Conservation (phyloP, 2,329 filamentous ascomycete genomes). For the Cercospora brassicicola region DNA sequence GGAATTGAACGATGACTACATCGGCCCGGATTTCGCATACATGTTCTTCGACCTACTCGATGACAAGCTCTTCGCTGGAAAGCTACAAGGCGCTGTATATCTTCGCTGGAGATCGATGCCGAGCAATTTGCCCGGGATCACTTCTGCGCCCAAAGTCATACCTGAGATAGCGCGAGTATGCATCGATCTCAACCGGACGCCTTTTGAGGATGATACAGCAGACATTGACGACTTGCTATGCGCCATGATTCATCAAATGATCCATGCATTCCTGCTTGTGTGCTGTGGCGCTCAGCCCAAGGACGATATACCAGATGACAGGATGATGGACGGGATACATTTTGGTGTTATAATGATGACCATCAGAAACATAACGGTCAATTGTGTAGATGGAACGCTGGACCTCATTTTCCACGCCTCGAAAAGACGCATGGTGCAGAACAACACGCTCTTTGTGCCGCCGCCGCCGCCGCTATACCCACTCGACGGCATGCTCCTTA, state of each 20-base stretch:
- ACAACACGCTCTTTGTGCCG: conserved; percentile 6
- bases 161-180: conserved; percentile 37
- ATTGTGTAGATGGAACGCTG: conserved; percentile 33
- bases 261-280: conserved; percentile 49
- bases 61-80: conserved; percentile 40
- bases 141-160: conserved; percentile 38
- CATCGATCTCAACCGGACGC: conserved; percentile 37
- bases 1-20: conserved; percentile 29
- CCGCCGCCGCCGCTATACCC: not conserved
- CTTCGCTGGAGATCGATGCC: conserved; percentile 36
- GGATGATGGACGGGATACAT: conserved; percentile 42
- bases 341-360: conserved; percentile 45
- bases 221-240: conserved; percentile 41
- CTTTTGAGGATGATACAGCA: conserved; percentile 33
- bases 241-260: conserved; percentile 48
- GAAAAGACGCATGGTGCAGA: conserved; percentile 19
- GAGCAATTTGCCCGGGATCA: conserved; percentile 38
- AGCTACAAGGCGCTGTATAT: conserved; percentile 43
- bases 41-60: conserved; percentile 43
- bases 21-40: conserved; percentile 35
- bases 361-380: conserved; percentile 39
- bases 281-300: conserved; percentile 42
- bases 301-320: conserved; percentile 37
- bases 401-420: conserved; percentile 39
- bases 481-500: conserved; percentile 22